These are phyloP conservation scores for Cladophialophora carrionii DNA, from an alignment of 2,329 filamentous ascomycete genomes.

Conservation along the genomic window DNA sequence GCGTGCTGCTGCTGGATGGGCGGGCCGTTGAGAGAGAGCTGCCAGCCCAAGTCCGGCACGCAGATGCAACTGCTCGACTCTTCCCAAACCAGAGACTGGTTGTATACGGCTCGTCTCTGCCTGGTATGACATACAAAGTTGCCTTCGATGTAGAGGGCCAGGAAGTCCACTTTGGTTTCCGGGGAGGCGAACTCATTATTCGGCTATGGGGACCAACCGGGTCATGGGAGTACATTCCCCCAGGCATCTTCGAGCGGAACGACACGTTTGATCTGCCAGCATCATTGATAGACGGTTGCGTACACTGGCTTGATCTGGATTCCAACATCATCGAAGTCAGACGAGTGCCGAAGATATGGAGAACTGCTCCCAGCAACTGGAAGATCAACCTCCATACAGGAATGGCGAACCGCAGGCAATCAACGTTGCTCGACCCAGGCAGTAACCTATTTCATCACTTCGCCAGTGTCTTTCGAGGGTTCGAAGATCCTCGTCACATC, in stretches of 20 bases:
- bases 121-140: constrained; percentile 59
- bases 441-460: constrained; percentile 49
- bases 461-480: constrained; percentile 53
- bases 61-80: constrained; percentile 52
- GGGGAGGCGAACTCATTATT: constrained; percentile 49
- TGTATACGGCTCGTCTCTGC: constrained; percentile 56
- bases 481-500: constrained; percentile 53
- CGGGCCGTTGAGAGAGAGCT: constrained; percentile 55
- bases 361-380: constrained; percentile 47
- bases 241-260: constrained; percentile 37
- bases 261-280: constrained; percentile 55
- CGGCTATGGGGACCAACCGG: constrained; percentile 42
- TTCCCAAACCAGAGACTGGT: constrained; percentile 59
- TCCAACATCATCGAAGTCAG: constrained; percentile 58
- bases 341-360: constrained; percentile 50
- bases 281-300: constrained; percentile 55
- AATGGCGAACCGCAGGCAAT: constrained; percentile 39
- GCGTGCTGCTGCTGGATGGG: constrained; percentile 56
- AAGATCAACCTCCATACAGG: constrained; percentile 42
- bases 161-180: constrained; percentile 60
- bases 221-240: constrained; percentile 46
- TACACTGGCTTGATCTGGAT: constrained; percentile 63
- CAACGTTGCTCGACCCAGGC: constrained; percentile 55
- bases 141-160: constrained; percentile 46
- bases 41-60: constrained; percentile 55